phyloP scores from a whole-genome alignment of 768 basidiomycete species.

The Lyophyllum decastes region DNA sequence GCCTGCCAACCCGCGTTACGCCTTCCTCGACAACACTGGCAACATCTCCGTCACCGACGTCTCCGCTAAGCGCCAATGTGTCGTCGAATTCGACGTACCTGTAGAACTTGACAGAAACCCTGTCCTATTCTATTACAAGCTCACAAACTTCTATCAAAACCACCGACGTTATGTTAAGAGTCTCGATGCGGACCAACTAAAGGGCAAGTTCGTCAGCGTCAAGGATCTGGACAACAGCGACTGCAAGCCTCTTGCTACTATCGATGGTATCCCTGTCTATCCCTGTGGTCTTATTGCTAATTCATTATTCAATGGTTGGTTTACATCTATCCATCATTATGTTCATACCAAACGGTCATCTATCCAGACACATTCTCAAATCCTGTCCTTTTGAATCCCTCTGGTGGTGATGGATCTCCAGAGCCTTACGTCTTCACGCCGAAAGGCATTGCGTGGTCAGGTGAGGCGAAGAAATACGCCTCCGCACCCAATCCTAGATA shows the following conservation, averaged over 20 bases:
- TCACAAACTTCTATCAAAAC: conserved; percentile 97
- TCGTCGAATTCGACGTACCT: conserved; percentile 82
- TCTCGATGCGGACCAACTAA: conserved; percentile 80
- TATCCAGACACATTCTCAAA: conserved; percentile 75
- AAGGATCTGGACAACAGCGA: conserved; percentile 63
- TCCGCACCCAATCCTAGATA: conserved; percentile 47
- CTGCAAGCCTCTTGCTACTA: conserved; percentile 84
- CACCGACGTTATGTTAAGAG: conserved; percentile 97
- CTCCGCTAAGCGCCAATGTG: conserved; percentile 57
- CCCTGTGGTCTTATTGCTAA: conserved; percentile 98
- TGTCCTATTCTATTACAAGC: conserved; percentile 95
- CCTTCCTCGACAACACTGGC: conserved; percentile 63
- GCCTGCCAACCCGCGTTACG: conserved; percentile 66
- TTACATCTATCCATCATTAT: background rate
- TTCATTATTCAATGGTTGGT: conserved; percentile 89
- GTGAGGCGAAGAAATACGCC: conserved; percentile 89
- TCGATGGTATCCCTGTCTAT: conserved; percentile 65
- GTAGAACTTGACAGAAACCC: conserved; percentile 62
- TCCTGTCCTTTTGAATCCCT: conserved; percentile 58
- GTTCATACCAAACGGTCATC: conserved; percentile 3
- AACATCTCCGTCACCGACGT: conserved; percentile 44
- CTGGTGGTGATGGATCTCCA: conserved; percentile 41
- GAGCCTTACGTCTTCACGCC: conserved; percentile 74
- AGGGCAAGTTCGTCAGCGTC: conserved; percentile 61
- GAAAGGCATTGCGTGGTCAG: conserved; percentile 92